Evolutionary conservation across 495 filamentous ascomycete genomes (phyloP), one percentile per base, ranked within the genome.

Genomic region (Aspergillus conjunctus): DNA sequence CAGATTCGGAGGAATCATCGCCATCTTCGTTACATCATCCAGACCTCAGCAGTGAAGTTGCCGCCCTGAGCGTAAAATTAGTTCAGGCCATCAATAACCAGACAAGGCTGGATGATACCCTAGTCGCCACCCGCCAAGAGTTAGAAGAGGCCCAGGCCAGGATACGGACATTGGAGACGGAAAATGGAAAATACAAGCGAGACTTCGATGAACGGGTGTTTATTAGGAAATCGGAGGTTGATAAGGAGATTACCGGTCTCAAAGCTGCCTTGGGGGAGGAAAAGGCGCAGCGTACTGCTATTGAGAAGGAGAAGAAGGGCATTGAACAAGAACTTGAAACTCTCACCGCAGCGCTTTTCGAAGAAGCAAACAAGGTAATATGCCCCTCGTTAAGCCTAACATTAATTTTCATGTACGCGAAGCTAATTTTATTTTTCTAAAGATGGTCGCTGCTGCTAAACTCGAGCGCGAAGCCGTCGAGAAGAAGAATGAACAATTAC

Each of bases 1-100:
- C 70, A 21, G 74, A 81, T 56, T 62, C 72, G 15, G 74, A 77
- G 50, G 66, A 72, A 34, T 71, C 75, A 20, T 68, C 71, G 31
- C 74, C 77, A 20, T 32, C 71, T 7, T 73, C 73, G 41, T 77
- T 80, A 18, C 81, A 82, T 59, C 89, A 92, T 63, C 90, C 91
- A 18, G 91, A 93, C 66, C 79, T 96, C 48, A 91, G 88, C 70
- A 85, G 87, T 56, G 94, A 98, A 73, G 92, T 98, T 12, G 89
- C 94, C 30, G 84, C 91, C 4, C 79, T 98, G 21, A 97, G 91
- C 72, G 93, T 92, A 50, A 98, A 98, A 74, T 82, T 98, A 54
- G 92, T 98, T 59, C 92, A 92, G 66, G 93, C 94, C 54, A 97
- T 98, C 73, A 98, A 98, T 70, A 90, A 94, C 68, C 95, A 98